Conservation (phyloP, 2,329 filamentous ascomycete species). For the Diaporthe sp. region DNA sequence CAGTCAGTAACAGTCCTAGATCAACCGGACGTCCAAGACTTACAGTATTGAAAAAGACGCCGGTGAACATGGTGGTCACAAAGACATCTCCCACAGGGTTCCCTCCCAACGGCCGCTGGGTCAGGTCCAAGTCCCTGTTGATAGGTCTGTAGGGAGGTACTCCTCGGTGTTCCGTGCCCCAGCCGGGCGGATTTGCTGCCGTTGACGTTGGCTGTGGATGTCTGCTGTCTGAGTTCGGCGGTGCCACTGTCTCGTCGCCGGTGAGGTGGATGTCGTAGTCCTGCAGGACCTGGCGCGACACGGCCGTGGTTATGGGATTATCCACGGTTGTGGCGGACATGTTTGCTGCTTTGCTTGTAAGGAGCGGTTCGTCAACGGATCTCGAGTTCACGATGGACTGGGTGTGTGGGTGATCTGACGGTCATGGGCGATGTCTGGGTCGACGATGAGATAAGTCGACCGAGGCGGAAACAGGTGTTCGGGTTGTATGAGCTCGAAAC, state of each 20-base stretch:
- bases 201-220: slow-evolving; percentile 39
- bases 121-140: slow-evolving; percentile 46
- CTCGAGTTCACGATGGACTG: neutral
- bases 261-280: slow-evolving; percentile 50
- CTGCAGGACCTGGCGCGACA: slow-evolving; percentile 44
- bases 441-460: neutral
- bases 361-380: too few relatives aligned
- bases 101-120: slow-evolving; percentile 46
- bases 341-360: neutral
- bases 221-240: slow-evolving; percentile 43
- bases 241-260: slow-evolving; percentile 39
- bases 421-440: neutral
- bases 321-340: slow-evolving; percentile 47
- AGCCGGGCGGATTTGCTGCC: slow-evolving; percentile 46
- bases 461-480: neutral
- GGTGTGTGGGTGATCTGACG: neutral
- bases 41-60: slow-evolving; percentile 48
- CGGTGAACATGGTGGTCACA: slow-evolving; percentile 48
- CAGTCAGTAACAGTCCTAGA: neutral
- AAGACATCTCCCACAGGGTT: slow-evolving; percentile 46
- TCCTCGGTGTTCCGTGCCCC: slow-evolving; percentile 46
- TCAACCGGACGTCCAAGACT: slow-evolving; percentile 28
- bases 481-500: slow-evolving; percentile 5
- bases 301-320: slow-evolving; percentile 44
- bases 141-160: slow-evolving; percentile 49